phyloP scores from a whole-genome alignment of 805 yeast genomes.

The Starmerella bacillaris region DNA sequence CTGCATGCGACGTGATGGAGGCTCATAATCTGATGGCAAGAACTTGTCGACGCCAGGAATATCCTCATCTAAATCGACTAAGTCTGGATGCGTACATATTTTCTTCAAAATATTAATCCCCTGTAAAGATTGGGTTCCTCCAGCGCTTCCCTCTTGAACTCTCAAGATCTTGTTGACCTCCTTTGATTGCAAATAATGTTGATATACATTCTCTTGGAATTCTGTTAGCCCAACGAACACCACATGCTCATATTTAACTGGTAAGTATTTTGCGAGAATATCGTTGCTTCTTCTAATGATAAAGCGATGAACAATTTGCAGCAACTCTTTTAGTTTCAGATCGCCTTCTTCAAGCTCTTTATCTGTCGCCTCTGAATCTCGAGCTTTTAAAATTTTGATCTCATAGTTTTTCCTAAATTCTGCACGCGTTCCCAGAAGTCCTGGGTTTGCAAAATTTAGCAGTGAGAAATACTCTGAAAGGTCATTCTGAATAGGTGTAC shows the following conservation, averaged over 20 bases:
- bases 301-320: slow-evolving; percentile 64
- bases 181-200: slow-evolving; percentile 60
- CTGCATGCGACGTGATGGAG: slow-evolving; percentile 23
- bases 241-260: slow-evolving; percentile 91
- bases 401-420: slow-evolving; percentile 81
- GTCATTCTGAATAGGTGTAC: slow-evolving; percentile 95
- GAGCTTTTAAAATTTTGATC: slow-evolving; percentile 55
- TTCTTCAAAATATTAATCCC: slow-evolving; percentile 81
- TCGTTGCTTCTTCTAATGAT: slow-evolving; percentile 93
- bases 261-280: slow-evolving; percentile 78
- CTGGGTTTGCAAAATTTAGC: slow-evolving; percentile 85
- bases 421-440: slow-evolving; percentile 62
- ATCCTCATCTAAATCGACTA: slow-evolving; percentile 58
- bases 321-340: slow-evolving; percentile 46
- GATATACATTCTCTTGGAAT: slow-evolving; percentile 53
- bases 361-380: slow-evolving; percentile 82
- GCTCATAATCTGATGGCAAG: slow-evolving; percentile 58
- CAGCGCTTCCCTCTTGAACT: no score
- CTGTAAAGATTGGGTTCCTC: slow-evolving; percentile 71
- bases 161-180: slow-evolving; percentile 49
- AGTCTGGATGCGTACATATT: slow-evolving; percentile 84
- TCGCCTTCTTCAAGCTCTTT: slow-evolving; percentile 55
- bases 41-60: slow-evolving; percentile 43
- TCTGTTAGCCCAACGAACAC: slow-evolving; percentile 76
- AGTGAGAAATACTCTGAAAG: slow-evolving; percentile 82